Percentiles rank a stretch among this genome's conserved stretches.
These are phyloP conservation scores for Myriosclerotinia curreyana DNA, from an alignment of 2,329 filamentous ascomycete genomes.

Conservation along the genomic window DNA sequence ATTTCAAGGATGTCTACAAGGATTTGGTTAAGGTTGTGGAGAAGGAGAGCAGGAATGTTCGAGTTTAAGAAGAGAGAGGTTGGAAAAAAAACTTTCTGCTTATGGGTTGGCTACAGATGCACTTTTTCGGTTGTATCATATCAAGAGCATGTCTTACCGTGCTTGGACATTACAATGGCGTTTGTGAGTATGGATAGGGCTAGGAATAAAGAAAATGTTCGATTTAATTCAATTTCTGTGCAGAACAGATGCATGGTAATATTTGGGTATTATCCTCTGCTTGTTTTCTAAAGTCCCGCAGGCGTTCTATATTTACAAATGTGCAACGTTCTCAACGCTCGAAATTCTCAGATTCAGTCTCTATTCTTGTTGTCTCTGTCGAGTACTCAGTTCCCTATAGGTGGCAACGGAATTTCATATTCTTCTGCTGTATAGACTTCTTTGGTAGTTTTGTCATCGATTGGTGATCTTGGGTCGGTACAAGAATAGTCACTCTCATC, in stretches of 20 bases:
- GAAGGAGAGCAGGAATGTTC: conserved; percentile 58
- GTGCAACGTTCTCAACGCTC: not conserved
- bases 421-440: not conserved
- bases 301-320: not conserved
- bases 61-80: conserved; percentile 30
- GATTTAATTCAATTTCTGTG: conserved; percentile 12
- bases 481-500: not conserved
- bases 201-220: conserved; percentile 21
- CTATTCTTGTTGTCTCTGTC: not conserved
- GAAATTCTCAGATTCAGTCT: not conserved
- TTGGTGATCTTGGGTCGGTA: not conserved
- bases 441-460: not conserved
- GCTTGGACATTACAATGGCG: conserved; percentile 23
- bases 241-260: not conserved
- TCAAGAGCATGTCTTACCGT: conserved; percentile 21
- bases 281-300: conserved; percentile 4
- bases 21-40: conserved; percentile 63
- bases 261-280: not conserved
- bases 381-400: not conserved
- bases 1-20: conserved; percentile 62
- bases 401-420: not conserved
- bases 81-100: conserved; percentile 8
- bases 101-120: conserved; percentile 19
- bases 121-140: conserved; percentile 25
- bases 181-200: conserved; percentile 21